Conservation (phyloP, 2,329 filamentous ascomycete genomes). For the Monilinia aucupariae region DNA sequence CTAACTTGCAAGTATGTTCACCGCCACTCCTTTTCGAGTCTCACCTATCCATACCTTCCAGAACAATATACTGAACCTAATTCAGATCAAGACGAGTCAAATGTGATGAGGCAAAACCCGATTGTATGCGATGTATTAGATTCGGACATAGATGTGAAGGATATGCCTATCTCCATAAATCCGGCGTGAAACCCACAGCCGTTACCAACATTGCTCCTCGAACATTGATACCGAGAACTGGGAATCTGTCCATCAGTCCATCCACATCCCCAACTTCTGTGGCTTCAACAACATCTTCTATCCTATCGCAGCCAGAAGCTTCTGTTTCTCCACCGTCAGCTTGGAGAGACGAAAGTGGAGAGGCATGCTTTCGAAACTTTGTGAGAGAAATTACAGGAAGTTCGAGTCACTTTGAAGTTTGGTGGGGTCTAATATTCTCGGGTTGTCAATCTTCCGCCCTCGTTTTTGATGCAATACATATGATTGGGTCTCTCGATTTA, state of each 20-base stretch:
- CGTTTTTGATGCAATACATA: conserved; percentile 10
- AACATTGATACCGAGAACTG: neutral
- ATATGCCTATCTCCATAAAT: conserved; percentile 23
- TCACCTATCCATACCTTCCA: neutral
- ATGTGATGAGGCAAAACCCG: conserved; percentile 34
- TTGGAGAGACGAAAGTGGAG: neutral
- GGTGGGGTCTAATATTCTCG: conserved; percentile 8
- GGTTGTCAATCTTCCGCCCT: conserved; percentile 1
- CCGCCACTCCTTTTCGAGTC: neutral
- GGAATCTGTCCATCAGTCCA: conserved; percentile 11
- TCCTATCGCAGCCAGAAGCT: neutral
- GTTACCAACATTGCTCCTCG: conserved; percentile 7
- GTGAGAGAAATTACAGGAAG: conserved; percentile 7
- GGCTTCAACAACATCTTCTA: conserved; percentile 6
- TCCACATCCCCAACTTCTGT: neutral
- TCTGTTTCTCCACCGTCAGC: neutral
- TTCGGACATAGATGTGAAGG: conserved; percentile 35
- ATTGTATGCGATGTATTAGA: conserved; percentile 31
- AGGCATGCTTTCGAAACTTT: conserved; percentile 12
- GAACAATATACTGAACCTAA: neutral
- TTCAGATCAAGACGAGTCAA: conserved; percentile 33
- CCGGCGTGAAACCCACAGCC: neutral
- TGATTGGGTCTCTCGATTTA: conserved; percentile 16
- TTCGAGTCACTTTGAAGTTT: conserved; percentile 3
- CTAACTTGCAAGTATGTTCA: conserved; percentile 34